Conservation (phyloP, 495 filamentous ascomycete species). For the Xanthoparmelia taractica region DNA sequence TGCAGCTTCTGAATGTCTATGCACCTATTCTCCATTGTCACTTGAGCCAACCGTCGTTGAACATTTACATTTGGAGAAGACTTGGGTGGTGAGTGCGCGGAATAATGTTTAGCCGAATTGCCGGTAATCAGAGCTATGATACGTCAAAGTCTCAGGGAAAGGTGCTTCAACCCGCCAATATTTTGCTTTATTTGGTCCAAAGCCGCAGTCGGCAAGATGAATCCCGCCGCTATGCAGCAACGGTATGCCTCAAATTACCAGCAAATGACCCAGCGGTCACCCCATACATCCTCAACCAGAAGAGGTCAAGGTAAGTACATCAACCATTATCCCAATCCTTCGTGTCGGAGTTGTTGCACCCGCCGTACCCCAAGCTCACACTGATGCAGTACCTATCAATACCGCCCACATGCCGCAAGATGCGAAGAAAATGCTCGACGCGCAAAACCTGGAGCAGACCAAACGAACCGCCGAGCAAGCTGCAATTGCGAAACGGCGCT, state of each 20-base stretch:
- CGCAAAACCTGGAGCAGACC: conserved; percentile 32
- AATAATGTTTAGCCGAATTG: background rate
- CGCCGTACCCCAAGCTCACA: background rate
- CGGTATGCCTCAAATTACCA: conserved; percentile 21
- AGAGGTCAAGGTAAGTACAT: conserved; percentile 18
- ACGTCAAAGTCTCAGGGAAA: conserved; percentile 11
- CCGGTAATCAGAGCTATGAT: conserved; percentile 3
- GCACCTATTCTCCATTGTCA: no score
- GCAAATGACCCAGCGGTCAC: conserved; percentile 18
- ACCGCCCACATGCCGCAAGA: conserved; percentile 6
- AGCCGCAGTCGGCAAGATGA: conserved; percentile 17
- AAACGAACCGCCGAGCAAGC: conserved; percentile 19
- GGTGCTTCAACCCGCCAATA: conserved; percentile 7
- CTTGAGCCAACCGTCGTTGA: no score
- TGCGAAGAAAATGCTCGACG: conserved; percentile 1
- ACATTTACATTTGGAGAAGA: no score
- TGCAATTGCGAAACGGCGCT: conserved; percentile 62
- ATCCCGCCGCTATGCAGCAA: conserved; percentile 20
- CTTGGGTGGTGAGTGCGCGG: background rate
- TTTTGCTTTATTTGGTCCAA: conserved; percentile 7
- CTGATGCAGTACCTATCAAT: conserved; percentile 8
- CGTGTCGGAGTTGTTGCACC: background rate
- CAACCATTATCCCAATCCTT: background rate
- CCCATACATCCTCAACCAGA: conserved; percentile 18
- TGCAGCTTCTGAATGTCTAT: no score